Percentiles rank a stretch among this genome's conserved stretches.
Evolutionary conservation across 2,329 filamentous ascomycete genomes (phyloP).

Genomic region (Blastomyces silverae): DNA sequence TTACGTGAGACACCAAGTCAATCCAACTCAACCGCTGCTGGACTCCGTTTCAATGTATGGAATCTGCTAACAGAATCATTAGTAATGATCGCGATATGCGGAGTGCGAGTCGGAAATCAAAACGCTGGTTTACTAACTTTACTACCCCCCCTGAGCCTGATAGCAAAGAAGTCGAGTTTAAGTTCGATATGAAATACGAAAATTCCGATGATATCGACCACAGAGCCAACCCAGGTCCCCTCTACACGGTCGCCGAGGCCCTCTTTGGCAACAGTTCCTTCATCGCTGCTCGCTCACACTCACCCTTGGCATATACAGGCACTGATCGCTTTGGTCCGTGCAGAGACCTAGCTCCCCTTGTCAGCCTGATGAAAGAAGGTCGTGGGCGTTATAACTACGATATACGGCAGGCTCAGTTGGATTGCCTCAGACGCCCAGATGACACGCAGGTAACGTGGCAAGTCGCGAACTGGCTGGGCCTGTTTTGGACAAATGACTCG

Average conservation of each 20-base stretch:
- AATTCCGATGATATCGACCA: not conserved
- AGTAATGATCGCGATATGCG: not conserved
- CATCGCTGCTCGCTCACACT: slow-evolving; percentile 4
- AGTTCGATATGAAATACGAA: slow-evolving; percentile 2
- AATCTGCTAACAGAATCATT: not conserved
- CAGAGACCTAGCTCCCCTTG: slow-evolving; percentile 2
- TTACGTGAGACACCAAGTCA: not conserved
- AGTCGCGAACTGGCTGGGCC: not conserved
- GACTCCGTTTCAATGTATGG: not conserved
- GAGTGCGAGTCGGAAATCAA: not conserved
- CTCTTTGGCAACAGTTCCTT: slow-evolving; percentile 14
- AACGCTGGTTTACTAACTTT: not conserved
- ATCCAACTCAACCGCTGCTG: not conserved
- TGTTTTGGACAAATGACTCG: not conserved
- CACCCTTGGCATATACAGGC: not conserved
- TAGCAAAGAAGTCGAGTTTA: no score
- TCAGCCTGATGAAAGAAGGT: not conserved
- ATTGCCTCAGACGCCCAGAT: not conserved
- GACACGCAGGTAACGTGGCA: not conserved
- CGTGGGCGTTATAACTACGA: not conserved
- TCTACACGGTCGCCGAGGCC: slow-evolving; percentile 5
- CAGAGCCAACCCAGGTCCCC: not conserved
- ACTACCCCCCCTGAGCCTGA: not conserved
- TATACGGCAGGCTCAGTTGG: not conserved
- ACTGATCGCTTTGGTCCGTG: not conserved